Evolutionary conservation across 2,329 filamentous ascomycete species (phyloP).

Genomic region (Ilyonectria mors-panacis): DNA sequence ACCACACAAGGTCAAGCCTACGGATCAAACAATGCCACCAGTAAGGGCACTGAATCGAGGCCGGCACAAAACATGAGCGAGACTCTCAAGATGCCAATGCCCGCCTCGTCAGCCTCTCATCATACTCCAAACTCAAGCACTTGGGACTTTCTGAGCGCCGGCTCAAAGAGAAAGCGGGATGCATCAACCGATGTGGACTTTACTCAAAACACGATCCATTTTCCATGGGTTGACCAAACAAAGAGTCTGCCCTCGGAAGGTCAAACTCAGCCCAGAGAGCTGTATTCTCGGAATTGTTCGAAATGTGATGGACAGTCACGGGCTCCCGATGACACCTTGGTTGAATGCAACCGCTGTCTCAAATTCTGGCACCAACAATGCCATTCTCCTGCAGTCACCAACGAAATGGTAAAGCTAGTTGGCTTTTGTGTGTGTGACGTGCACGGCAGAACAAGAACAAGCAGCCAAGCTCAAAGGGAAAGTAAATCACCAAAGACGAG

Average conservation of each 20-base stretch:
- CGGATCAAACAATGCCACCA: background rate
- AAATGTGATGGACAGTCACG: slow-evolving; percentile 37
- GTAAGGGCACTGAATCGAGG: slow-evolving; percentile 5
- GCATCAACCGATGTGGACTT: slow-evolving; percentile 47
- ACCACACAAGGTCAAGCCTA: background rate
- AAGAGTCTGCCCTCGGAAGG: slow-evolving; percentile 9
- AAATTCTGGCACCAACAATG: slow-evolving; percentile 47
- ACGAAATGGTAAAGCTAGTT: slow-evolving; percentile 9
- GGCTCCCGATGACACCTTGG: slow-evolving; percentile 20
- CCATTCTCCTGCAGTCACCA: slow-evolving; percentile 27
- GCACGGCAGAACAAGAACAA: slow-evolving; percentile 31
- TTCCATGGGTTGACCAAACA: slow-evolving; percentile 39
- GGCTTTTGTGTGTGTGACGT: slow-evolving; percentile 41
- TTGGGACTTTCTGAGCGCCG: slow-evolving; percentile 18
- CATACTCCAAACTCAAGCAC: slow-evolving; percentile 17
- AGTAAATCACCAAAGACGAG: slow-evolving; percentile 36
- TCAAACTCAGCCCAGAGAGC: slow-evolving; percentile 5
- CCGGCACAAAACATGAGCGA: slow-evolving; percentile 17
- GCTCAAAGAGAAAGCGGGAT: slow-evolving; percentile 51
- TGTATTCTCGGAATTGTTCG: slow-evolving; percentile 23
- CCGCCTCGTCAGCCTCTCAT: slow-evolving; percentile 9
- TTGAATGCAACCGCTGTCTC: slow-evolving; percentile 43
- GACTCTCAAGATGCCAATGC: slow-evolving; percentile 36
- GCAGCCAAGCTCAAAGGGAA: slow-evolving; percentile 30
- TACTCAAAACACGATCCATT: slow-evolving; percentile 51